Evolutionary conservation across 2,329 filamentous ascomycete genomes (phyloP), one percentile per base, ranked within the genome.

Genomic region (Chalara sp.): DNA sequence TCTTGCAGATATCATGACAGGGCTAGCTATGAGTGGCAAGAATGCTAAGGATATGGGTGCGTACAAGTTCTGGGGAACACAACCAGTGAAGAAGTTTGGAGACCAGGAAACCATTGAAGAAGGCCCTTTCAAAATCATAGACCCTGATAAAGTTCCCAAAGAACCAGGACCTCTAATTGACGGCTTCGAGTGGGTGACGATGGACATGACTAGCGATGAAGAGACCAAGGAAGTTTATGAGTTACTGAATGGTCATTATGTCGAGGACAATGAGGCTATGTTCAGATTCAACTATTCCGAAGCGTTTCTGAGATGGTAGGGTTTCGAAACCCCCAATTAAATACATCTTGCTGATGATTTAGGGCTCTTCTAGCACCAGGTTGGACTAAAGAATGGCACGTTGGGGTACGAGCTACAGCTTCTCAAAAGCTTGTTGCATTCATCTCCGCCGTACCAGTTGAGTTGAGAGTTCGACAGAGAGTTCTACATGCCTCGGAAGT

Each of bases 51-150:
- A 96, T 65, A 96, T 96, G 89, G 90, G 86, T 6, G 88, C 85
- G 52, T 96, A 97, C 78, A 96, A 95, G 71, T 99, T 99, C 74
- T 99, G 93, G 93, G 84, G 89, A 68, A 99, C 93, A 44, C 93
- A 99, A 69, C 93, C 93, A 1, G 93, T 99, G 53, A 87, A 88
- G 47, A 85, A 84, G 64, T 96, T 97, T 64, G 84, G 79, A 62
- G 74, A 84, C 67, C 69, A 78, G 47, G 70, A 75, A 53, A 72
- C 76, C 56, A 63, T 83, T 46, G 75, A 83, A 56, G 91, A 97
- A 62, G 93, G 93, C 0, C 89, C 91, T 0, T 87, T 99, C 66
- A 87, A 85, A 70, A 72, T 84, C 13, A 87, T 92, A 62, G 85
- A 86, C 53, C 78, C 87, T 12, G 89, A 90, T 33, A 78, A 88